Evolutionary conservation across 1,284 basidiomycete genomes (phyloP), one percentile per base, ranked within the genome.

Genomic region (Nidula niveotomentosa): DNA sequence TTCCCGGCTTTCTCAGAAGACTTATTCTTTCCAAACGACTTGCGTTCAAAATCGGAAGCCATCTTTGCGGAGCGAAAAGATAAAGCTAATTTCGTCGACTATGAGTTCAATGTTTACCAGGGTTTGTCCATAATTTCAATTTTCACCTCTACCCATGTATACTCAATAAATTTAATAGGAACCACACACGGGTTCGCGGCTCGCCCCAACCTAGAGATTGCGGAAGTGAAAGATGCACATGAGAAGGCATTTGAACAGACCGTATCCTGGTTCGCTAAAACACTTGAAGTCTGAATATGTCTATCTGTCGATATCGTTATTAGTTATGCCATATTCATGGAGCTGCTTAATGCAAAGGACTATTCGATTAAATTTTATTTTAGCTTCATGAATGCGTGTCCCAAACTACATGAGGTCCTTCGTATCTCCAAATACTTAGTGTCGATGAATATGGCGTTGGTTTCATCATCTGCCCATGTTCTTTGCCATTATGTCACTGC

Each of bases 141-240:
- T 10, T 3, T 13, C 50, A 23, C 35, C 23, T 36, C 13, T 30
- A 5, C 5, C 30, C 30, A 30, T 30, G 30, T 30, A 30, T 5
- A 41, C 18, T 23, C 4, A 47, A 5, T 9, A 15, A 6, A 12
- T 47, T 47, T 18, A 47, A 15, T 56, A 80, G 82, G 80, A 13
- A 85, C 83, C 1, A 69, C 73, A 2, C 84, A 87, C 58, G 84
- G 84, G 0, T 86, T 85, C 56, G 82, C 78, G 3, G 68, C 70
- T 9, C 72, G 84, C 12, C 84, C 84, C 0, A 76, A 82, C 36
- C 59, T 81, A 6, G 67, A 63, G 3, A 64, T 77, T 37, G 74
- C 77, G 18, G 70, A 75, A 41, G 72, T 82, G 49, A 80, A 79
- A 61, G 74, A 74, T 53, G 83, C 76, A 0, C 80, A 79, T 59